Conservation (phyloP, 2,329 filamentous ascomycete genomes). For the Fusarium sp. region DNA sequence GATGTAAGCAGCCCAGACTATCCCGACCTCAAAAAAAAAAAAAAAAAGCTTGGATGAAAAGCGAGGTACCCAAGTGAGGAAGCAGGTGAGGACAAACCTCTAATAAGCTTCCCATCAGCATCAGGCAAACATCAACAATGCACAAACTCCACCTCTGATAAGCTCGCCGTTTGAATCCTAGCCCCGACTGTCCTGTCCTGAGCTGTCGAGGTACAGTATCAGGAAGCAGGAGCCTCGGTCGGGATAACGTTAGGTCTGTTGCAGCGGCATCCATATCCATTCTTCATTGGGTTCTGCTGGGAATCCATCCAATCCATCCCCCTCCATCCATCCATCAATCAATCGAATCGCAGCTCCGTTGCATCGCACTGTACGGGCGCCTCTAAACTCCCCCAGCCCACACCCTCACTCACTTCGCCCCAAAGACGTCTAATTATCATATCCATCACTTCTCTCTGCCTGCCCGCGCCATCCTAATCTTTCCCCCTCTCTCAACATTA, state of each 20-base stretch:
- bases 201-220: neutral
- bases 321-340: neutral
- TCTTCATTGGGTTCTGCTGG: neutral
- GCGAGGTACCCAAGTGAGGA: neutral
- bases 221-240: conserved; percentile 8
- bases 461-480: conserved; percentile 34
- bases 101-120: conserved; percentile 9
- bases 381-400: conserved; percentile 43
- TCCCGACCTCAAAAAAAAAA: neutral
- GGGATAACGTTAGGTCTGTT: neutral
- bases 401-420: conserved; percentile 45
- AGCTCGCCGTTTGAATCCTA: neutral
- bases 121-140: conserved; percentile 16
- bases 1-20: conserved; percentile 28
- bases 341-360: conserved; percentile 17
- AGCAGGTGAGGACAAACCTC: neutral
- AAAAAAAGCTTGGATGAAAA: neutral
- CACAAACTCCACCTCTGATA: conserved; percentile 13
- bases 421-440: conserved; percentile 46
- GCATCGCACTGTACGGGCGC: conserved; percentile 43
- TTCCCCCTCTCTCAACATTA: conserved; percentile 38
- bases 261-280: neutral
- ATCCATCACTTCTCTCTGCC: conserved; percentile 38
- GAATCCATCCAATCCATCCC: neutral
- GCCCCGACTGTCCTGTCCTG: neutral